These are phyloP conservation scores for Thalia dealbata DNA, from an alignment of 176 grass and related monocot genomes.

Conservation along the genomic window DNA sequence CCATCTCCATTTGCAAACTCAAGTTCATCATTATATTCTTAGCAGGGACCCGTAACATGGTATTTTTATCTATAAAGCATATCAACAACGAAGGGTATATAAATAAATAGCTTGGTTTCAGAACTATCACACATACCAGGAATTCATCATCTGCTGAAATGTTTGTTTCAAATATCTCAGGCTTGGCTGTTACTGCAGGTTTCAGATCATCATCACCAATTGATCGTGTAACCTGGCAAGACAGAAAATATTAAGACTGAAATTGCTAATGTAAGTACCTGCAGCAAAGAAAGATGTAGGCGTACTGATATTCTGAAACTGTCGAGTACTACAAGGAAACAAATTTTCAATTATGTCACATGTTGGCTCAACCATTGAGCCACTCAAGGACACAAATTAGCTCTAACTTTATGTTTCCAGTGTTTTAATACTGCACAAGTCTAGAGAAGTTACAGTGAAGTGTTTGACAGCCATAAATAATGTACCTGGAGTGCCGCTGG, in stretches of 20 bases:
- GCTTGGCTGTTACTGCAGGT: conserved; percentile 81
- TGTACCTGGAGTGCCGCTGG: conserved; percentile 86
- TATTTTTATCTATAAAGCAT: background rate
- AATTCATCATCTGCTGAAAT: conserved; percentile 68
- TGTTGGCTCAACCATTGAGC: background rate
- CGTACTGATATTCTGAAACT: no score
- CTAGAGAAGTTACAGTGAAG: background rate
- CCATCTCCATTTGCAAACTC: background rate
- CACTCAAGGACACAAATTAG: background rate
- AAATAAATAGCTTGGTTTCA: background rate
- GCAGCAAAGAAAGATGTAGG: background rate
- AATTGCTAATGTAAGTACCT: background rate
- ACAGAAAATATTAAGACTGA: conserved; percentile 1
- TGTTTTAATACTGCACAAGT: background rate
- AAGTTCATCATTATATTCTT: background rate
- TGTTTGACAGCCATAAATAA: background rate
- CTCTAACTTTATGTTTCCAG: background rate
- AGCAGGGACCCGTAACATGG: background rate
- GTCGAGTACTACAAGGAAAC: background rate
- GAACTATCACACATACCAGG: conserved; percentile 40
- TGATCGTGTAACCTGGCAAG: conserved; percentile 80
- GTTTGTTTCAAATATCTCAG: conserved; percentile 64
- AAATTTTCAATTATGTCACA: background rate
- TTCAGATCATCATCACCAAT: conserved; percentile 94
- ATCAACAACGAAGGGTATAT: background rate